These are phyloP conservation scores for Clathrus columnatus DNA, from an alignment of 768 basidiomycete genomes.

Conservation along the genomic window DNA sequence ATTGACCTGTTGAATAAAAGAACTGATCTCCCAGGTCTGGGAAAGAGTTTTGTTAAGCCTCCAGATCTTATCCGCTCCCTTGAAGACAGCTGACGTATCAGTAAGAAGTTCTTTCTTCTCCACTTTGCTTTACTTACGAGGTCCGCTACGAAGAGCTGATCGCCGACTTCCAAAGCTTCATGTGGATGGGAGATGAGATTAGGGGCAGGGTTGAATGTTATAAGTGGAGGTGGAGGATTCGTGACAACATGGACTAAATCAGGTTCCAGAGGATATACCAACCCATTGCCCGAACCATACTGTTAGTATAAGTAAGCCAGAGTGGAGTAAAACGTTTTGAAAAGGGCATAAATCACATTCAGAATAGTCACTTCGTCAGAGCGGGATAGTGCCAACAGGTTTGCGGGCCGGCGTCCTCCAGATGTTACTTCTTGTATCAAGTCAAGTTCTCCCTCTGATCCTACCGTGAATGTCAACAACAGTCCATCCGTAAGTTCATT, in stretches of 20 bases:
- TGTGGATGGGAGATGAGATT: conserved; percentile 47
- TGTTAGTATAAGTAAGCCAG: no score
- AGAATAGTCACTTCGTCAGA: conserved; percentile 47
- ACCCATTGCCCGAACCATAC: conserved; percentile 49
- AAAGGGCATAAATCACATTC: conserved; percentile 45
- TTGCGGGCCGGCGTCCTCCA: conserved; percentile 44
- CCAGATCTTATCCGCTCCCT: conserved; percentile 69
- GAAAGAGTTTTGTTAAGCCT: conserved; percentile 39
- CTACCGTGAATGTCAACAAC: conserved; percentile 51
- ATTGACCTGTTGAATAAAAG: conserved; percentile 47
- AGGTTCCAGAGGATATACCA: conserved; percentile 38
- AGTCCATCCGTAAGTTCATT: conserved; percentile 40
- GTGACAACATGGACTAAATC: conserved; percentile 27
- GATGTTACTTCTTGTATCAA: conserved; percentile 39
- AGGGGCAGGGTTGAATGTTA: conserved; percentile 44
- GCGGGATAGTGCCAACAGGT: conserved; percentile 39
- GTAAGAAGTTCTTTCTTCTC: not conserved
- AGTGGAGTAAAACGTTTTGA: no score
- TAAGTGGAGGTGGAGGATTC: conserved; percentile 26
- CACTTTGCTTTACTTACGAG: conserved; percentile 33
- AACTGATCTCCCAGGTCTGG: conserved; percentile 45
- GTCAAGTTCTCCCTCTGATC: conserved; percentile 32
- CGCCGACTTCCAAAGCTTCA: conserved; percentile 47
- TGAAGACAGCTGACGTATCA: not conserved
- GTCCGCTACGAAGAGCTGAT: conserved; percentile 57